A percentile compares a stretch with the other conserved stretches of the same genome.
phyloP scores from a whole-genome alignment of 768 basidiomycete genomes.

The Pleurotus tuoliensis region DNA sequence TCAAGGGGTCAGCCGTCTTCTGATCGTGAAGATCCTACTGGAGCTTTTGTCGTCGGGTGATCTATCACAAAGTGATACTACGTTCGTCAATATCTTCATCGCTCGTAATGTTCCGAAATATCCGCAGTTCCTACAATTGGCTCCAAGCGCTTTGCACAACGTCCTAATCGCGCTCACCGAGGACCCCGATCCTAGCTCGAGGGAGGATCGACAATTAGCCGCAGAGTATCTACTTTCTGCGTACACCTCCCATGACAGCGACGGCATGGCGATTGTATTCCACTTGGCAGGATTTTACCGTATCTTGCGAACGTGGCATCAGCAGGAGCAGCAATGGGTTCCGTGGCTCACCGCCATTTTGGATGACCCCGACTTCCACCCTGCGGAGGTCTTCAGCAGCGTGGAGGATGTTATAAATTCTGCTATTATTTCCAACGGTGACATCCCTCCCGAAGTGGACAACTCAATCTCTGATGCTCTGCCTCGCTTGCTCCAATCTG shows the following conservation, averaged over 20 bases:
- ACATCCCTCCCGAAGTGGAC: conserved; percentile 53
- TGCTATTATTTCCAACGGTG: conserved; percentile 41
- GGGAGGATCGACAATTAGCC: conserved; percentile 93
- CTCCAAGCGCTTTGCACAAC: conserved; percentile 63
- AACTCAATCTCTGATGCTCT: conserved; percentile 54
- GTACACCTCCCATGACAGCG: conserved; percentile 81
- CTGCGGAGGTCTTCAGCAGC: conserved; percentile 60
- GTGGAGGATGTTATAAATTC: conserved; percentile 57
- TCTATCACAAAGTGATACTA: conserved; percentile 59
- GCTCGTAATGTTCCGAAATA: conserved; percentile 97
- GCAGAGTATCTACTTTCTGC: conserved; percentile 90
- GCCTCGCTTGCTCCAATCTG: conserved; percentile 56
- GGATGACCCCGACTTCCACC: conserved; percentile 61
- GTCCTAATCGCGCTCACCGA: conserved; percentile 77
- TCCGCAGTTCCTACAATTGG: conserved; percentile 74
- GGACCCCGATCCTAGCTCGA: conserved; percentile 71
- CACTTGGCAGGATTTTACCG: conserved; percentile 85
- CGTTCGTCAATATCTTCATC: conserved; percentile 92
- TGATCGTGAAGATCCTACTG: conserved; percentile 79
- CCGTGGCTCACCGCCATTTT: conserved; percentile 71
- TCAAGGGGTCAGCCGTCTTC: conserved; percentile 64
- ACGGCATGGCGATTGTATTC: conserved; percentile 65
- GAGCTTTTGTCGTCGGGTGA: conserved; percentile 63
- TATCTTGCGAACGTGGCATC: conserved; percentile 80
- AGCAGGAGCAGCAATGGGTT: conserved; percentile 73